Conservation (phyloP, 2,329 filamentous ascomycete species). For the Colletotrichum higginsianum region DNA sequence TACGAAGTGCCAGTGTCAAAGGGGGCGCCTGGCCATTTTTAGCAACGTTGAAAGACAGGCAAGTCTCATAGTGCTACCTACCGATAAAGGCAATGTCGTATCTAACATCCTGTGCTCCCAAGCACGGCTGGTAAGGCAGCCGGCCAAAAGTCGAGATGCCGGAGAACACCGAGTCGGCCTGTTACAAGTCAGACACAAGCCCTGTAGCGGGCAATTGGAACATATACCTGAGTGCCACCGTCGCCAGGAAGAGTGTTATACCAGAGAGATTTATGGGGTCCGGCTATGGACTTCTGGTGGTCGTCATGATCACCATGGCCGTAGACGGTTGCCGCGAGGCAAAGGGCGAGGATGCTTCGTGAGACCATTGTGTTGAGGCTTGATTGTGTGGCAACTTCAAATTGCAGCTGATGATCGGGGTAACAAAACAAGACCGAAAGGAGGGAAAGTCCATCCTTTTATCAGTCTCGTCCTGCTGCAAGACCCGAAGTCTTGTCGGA, state of each 20-base stretch:
- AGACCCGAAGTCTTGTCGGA: background rate
- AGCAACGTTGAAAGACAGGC: background rate
- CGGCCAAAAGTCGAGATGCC: conserved; percentile 90
- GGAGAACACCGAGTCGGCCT: conserved; percentile 91
- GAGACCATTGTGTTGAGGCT: conserved; percentile 48
- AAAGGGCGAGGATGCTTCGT: conserved; percentile 51
- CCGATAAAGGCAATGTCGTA: conserved; percentile 92
- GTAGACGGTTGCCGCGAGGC: conserved; percentile 64
- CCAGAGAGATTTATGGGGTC: conserved; percentile 83
- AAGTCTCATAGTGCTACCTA: conserved; percentile 49
- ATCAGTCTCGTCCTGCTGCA: conserved; percentile 30
- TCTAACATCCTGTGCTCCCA: conserved; percentile 77
- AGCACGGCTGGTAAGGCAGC: conserved; percentile 82
- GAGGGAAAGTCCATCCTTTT: conserved; percentile 27
- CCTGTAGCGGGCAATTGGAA: background rate
- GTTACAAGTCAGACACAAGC: conserved; percentile 18
- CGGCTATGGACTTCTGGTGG: conserved; percentile 75
- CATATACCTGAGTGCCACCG: conserved; percentile 81
- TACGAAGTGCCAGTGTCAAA: conserved; percentile 92
- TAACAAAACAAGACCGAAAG: background rate
- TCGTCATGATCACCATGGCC: conserved; percentile 73
- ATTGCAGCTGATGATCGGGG: background rate
- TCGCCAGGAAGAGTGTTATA: conserved; percentile 88
- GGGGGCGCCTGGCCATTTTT: conserved; percentile 72
- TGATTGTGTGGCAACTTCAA: background rate